Conservation (phyloP, 768 basidiomycete species). For the Leccinum incarnatum region DNA sequence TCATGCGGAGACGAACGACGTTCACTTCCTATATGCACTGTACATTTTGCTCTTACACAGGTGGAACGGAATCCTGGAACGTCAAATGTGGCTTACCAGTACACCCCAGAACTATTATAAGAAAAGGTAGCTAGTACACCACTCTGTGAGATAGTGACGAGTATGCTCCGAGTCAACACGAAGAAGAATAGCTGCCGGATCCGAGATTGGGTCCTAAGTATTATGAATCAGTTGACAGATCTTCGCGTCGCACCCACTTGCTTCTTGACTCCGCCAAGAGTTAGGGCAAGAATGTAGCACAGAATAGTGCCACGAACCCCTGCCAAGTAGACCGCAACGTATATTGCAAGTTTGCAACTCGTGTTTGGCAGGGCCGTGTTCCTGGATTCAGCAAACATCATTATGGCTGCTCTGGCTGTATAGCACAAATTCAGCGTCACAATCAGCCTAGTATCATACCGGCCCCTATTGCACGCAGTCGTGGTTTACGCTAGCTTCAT, state of each 20-base stretch:
- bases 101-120: background rate
- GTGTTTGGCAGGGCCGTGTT: background rate
- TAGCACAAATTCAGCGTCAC: background rate
- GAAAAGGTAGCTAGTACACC: background rate
- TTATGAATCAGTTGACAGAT: background rate
- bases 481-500: background rate
- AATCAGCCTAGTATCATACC: background rate
- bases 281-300: slow-evolving; percentile 11
- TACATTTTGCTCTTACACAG: too few relatives aligned
- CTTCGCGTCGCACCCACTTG: background rate
- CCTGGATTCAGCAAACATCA: too few relatives aligned
- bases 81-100: slow-evolving; percentile 7
- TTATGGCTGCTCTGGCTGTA: background rate
- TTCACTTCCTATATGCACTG: background rate
- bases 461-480: background rate
- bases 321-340: slow-evolving; percentile 1
- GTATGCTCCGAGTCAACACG: slow-evolving; percentile 10
- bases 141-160: slow-evolving; percentile 11
- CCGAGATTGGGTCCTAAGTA: slow-evolving; percentile 3
- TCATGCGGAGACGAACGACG: too few relatives aligned
- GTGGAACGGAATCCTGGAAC: too few relatives aligned
- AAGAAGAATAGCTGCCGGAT: slow-evolving; percentile 10
- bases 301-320: slow-evolving; percentile 1
- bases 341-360: background rate
- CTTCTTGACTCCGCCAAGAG: slow-evolving; percentile 4